These are phyloP conservation scores for Detonula confervacea DNA, from an alignment of 352 stramenopile genomes.

Conservation along the genomic window DNA sequence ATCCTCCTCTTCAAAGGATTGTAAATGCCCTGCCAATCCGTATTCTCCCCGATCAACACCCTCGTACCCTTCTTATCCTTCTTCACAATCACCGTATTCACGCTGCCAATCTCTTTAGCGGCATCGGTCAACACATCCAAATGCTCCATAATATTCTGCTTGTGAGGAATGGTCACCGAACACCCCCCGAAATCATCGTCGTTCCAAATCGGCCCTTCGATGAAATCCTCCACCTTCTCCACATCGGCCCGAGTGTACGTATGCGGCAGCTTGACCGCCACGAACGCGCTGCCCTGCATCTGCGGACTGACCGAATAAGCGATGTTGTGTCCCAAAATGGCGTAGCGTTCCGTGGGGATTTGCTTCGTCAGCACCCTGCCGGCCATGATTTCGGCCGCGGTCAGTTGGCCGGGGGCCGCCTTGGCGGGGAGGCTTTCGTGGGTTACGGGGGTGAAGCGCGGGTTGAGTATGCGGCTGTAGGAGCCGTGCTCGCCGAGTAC, in stretches of 20 bases:
- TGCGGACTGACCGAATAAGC: constrained; percentile 93
- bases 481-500: constrained; percentile 92
- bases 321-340: constrained; percentile 96
- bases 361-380: constrained; percentile 70
- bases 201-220: constrained; percentile 82
- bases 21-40: constrained; percentile 97
- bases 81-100: constrained; percentile 95
- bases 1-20: constrained; percentile 89
- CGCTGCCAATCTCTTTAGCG: constrained; percentile 95
- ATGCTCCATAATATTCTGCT: constrained; percentile 93
- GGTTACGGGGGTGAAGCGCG: constrained; percentile 94
- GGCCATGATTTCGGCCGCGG: constrained; percentile 92
- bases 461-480: constrained; percentile 94
- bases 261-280: constrained; percentile 88
- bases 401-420: constrained; percentile 95
- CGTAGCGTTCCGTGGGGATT: constrained; percentile 87
- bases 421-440: constrained; percentile 91
- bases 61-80: constrained; percentile 63
- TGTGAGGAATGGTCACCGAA: constrained; percentile 98
- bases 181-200: constrained; percentile 90
- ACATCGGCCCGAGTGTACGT: constrained; percentile 88
- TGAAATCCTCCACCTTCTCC: constrained; percentile 80
- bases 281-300: constrained; percentile 97
- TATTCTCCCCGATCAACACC: constrained; percentile 94
- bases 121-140: constrained; percentile 92